phyloP scores from a whole-genome alignment of 1,284 basidiomycete genomes.

The Coniferiporia sulphurascens region DNA sequence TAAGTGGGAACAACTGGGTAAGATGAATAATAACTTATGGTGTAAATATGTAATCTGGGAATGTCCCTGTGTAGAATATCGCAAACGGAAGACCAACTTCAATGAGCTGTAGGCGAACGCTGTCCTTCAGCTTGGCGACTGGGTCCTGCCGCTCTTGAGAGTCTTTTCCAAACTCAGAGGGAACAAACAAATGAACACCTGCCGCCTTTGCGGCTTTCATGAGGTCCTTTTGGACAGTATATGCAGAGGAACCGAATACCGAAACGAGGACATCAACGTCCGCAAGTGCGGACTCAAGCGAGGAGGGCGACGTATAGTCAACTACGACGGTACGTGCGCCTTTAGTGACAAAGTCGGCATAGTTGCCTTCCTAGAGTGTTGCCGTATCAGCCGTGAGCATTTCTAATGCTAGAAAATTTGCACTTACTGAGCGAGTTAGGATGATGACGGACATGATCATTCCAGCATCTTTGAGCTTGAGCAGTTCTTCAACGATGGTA shows the following conservation, averaged over 20 bases:
- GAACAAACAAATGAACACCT: conserved; percentile 35
- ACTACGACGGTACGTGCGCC: conserved; percentile 29
- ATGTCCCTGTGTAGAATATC: conserved; percentile 29
- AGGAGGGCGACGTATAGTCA: conserved; percentile 29
- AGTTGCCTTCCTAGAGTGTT: background rate
- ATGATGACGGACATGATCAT: conserved; percentile 7
- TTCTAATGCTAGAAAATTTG: background rate
- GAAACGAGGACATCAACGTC: conserved; percentile 34
- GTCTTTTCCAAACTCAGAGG: conserved; percentile 33
- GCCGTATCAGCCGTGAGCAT: no score
- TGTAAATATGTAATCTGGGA: conserved; percentile 19
- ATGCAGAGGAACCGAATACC: conserved; percentile 25
- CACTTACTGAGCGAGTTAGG: conserved; percentile 20
- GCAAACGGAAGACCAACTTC: conserved; percentile 31
- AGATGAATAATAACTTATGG: background rate
- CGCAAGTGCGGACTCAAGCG: conserved; percentile 28
- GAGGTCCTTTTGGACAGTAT: conserved; percentile 29
- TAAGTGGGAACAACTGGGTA: background rate
- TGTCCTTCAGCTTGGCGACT: conserved; percentile 9
- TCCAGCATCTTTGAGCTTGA: conserved; percentile 18
- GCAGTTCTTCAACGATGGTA: conserved; percentile 22
- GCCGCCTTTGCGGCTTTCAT: conserved; percentile 35
- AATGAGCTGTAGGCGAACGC: conserved; percentile 25
- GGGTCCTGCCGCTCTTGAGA: conserved; percentile 25
- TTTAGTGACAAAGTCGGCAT: conserved; percentile 1